Base-by-base conservation (phyloP, 2,329 filamentous ascomycete species). In the Ceratocystis smalleyi region DNA sequence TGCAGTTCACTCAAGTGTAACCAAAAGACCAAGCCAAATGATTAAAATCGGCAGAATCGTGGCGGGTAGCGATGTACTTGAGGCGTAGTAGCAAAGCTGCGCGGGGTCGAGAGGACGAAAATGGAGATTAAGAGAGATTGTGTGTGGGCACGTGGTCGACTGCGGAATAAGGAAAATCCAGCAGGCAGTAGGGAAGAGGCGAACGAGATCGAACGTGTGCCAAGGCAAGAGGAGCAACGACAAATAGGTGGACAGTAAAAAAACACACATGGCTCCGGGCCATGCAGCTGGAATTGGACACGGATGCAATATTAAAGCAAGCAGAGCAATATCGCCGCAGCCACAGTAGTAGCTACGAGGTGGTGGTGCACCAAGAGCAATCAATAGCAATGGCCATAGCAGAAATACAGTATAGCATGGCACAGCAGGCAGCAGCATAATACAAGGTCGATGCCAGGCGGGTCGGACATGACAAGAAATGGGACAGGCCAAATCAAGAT, bases 81-180 rank as follows among this genome's bases (percentile, higher is more conserved):
- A 24, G 45, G n/a, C 32, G 54, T 12, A 19, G 3, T 35, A 59
- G 17, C 22, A 40, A 15, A 51, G 47, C 47, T 32, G 61, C 27
- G 47, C 54, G 54, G 54, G 54, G 60, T 49, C 27, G 60, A 19
- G 43, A 62, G 60, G 60, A 32, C 43, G 60, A 32, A 49, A 45
- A 62, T 6, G 24, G 43, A 45, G 22, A 30, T 47, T 32, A 47
- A 45, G 62, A 57, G 43, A 32, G 10, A 40, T 40, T 40, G 35
- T 40, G 10, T 40, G 8, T 49, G 43, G 45, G 61, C 40, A 49
- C 45, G 45, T 62, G n/a, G 40, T 47, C 61, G 61, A 27, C 43
- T 40, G 40, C 27, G 24, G 10, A 40, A 47, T 17, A 8, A 61
- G 17, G 55, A 61, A 57, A 32, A 22, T 5, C n/a, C 5, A 22